Base-by-base conservation (phyloP, 495 filamentous ascomycete species). In the Aspergillus nidulans region DNA sequence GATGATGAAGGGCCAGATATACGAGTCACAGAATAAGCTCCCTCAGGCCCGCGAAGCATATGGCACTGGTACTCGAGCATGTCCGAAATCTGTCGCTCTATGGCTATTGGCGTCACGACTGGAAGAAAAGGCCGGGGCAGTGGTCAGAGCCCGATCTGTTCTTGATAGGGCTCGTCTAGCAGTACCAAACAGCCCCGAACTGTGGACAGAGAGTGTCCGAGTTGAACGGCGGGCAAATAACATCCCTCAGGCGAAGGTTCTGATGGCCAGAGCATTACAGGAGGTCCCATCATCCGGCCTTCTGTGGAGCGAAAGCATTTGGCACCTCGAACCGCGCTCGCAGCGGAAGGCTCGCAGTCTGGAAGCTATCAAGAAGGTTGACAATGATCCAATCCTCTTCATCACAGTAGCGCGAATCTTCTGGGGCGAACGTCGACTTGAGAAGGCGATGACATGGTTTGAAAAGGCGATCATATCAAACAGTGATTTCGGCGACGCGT, bases 1-100 rank as follows among this genome's bases (percentile, higher is more conserved):
- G 86, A 96, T 96, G 89, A 90, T 96, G 77, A 99, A 97, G 72
- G 94, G 95, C 4, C 94, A 99, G 61, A 90, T 97, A 56, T 99
- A 97, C 79, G 88, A 96, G 61, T 74, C 81, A 15, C 80, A 88
- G 48, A 81, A 77, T 56, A 88, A 88, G 65, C 73, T 88, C 34
- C 85, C 89, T 0, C 87, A 95, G 65, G 94, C 95, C 4, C 83
- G 92, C 43, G 91, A 99, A 66, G 92, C 95, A 1, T 97, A 94
- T 71, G 83, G 82, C 57, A 88, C 88, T 32, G 94, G 95, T 39
- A 95, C 90, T 3, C 87, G 91, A 44, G 91, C 90, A 15, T 91
- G 89, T 45, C 81, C 90, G 4, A 85, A 87, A 23, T 90, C 89
- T 1, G 83, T 92, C 1, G 85, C 92, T 0, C 81, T 99, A 10